Conservation (phyloP, 495 filamentous ascomycete genomes). For the Evernia prunastri region DNA sequence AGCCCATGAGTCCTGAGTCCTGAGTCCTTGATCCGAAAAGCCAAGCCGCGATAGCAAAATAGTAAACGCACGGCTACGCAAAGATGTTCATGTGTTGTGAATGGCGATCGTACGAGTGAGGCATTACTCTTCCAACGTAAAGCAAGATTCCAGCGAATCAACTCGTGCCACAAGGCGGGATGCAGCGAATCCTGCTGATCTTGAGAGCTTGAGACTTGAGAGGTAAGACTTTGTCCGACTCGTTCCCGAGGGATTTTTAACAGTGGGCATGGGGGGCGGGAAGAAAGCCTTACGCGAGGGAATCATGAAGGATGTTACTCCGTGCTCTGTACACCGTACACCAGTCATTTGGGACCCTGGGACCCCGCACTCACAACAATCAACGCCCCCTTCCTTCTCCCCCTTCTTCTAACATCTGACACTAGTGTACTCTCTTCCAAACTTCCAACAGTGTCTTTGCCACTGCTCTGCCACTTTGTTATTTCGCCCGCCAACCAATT, state of each 20-base stretch:
- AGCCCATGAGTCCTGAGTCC: too few species aligned
- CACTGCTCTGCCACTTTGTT: conserved; percentile 9
- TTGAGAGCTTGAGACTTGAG: too few species aligned
- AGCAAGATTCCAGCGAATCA: conserved; percentile 19
- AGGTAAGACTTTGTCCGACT: too few species aligned
- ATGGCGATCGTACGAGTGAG: conserved; percentile 10
- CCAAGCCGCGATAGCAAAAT: not conserved
- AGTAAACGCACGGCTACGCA: conserved; percentile 11
- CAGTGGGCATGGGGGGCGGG: too few species aligned
- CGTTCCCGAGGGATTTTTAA: too few species aligned
- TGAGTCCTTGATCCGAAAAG: too few species aligned
- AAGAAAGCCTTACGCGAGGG: not conserved
- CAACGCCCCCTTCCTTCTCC: not conserved
- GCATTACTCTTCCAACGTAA: conserved; percentile 7
- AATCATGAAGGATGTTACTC: not conserved
- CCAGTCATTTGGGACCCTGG: too few species aligned
- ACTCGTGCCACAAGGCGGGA: conserved; percentile 18
- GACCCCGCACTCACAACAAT: not conserved
- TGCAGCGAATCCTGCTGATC: conserved; percentile 17
- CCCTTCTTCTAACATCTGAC: too few species aligned
- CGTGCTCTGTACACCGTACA: not conserved
- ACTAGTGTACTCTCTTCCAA: too few species aligned
- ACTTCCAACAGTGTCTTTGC: not conserved
- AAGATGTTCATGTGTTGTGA: conserved; percentile 17
- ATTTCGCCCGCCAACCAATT: conserved; percentile 15